A percentile compares a stretch with the other conserved stretches of the same genome.
Evolutionary conservation across 75 land plant species (phyloP).

Genomic region (Larix kaempferi): DNA sequence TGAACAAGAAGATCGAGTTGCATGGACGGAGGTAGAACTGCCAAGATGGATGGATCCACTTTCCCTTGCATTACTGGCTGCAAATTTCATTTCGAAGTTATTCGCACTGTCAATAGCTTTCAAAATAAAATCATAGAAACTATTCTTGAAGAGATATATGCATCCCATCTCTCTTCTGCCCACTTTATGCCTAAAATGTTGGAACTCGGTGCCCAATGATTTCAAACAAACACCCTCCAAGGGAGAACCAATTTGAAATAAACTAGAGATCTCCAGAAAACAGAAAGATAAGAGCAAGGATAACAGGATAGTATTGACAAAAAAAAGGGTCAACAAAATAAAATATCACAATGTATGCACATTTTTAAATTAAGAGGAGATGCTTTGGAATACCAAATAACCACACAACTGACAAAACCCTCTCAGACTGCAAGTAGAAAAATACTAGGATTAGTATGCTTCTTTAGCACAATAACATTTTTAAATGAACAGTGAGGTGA

Average conservation of each 20-base stretch:
- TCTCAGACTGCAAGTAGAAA: neutral
- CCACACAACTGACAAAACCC: neutral
- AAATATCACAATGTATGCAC: neutral
- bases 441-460: neutral
- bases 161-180: neutral
- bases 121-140: neutral
- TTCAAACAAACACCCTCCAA: neutral
- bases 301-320: neutral
- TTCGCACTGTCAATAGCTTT: neutral
- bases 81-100: constrained; percentile 11
- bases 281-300: neutral
- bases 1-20: constrained; percentile 98
- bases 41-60: constrained; percentile 86
- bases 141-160: neutral
- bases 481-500: neutral
- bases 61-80: constrained; percentile 67
- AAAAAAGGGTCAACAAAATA: neutral
- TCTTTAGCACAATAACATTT: constrained; percentile 1
- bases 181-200: neutral
- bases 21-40: constrained; percentile 96
- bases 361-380: neutral
- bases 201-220: neutral
- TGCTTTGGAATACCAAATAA: neutral
- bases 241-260: neutral
- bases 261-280: neutral